phyloP scores from a whole-genome alignment of 495 filamentous ascomycete genomes.

The Pyrenopolyporus hunteri region DNA sequence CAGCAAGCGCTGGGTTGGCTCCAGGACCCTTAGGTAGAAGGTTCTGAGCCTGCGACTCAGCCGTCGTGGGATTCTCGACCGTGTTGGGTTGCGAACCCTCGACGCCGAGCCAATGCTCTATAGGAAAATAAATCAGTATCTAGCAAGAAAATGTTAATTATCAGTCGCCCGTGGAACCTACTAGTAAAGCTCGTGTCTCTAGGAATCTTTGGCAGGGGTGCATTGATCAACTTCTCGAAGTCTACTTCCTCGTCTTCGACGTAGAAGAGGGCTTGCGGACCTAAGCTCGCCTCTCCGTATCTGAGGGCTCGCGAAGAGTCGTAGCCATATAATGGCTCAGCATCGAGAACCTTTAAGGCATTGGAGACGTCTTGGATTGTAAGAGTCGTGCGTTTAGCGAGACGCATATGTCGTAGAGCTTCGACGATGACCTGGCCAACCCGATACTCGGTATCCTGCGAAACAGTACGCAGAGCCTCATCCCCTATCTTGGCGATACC shows the following conservation, averaged over 20 bases:
- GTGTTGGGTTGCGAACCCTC: conserved; percentile 96
- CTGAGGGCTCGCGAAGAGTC: conserved; percentile 83
- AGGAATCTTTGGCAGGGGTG: conserved; percentile 90
- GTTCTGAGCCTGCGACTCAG: conserved; percentile 79
- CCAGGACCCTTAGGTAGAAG: conserved; percentile 87
- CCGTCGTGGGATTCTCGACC: conserved; percentile 88
- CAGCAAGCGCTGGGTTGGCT: conserved; percentile 79
- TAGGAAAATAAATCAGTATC: background rate
- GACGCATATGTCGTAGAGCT: conserved; percentile 93
- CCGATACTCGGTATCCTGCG: conserved; percentile 94
- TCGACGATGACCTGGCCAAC: conserved; percentile 91
- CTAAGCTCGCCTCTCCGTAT: conserved; percentile 92
- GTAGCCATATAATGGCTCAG: conserved; percentile 95
- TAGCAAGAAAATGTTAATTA: background rate
- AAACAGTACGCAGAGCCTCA: conserved; percentile 81
- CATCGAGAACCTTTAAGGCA: conserved; percentile 82
- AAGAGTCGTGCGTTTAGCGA: conserved; percentile 79
- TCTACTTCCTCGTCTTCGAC: conserved; percentile 98
- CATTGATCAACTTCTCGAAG: conserved; percentile 98
- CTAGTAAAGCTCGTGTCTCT: conserved; percentile 91
- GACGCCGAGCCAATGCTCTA: conserved; percentile 94
- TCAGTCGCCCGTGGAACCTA: conserved; percentile 46
- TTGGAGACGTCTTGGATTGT: conserved; percentile 85
- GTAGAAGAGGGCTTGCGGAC: conserved; percentile 93
- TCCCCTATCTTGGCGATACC: conserved; percentile 80